Percentiles rank a stretch among this genome's conserved stretches.
Conservation (phyloP, 208 protist species). For the Trypanosoma scelopori region DNA sequence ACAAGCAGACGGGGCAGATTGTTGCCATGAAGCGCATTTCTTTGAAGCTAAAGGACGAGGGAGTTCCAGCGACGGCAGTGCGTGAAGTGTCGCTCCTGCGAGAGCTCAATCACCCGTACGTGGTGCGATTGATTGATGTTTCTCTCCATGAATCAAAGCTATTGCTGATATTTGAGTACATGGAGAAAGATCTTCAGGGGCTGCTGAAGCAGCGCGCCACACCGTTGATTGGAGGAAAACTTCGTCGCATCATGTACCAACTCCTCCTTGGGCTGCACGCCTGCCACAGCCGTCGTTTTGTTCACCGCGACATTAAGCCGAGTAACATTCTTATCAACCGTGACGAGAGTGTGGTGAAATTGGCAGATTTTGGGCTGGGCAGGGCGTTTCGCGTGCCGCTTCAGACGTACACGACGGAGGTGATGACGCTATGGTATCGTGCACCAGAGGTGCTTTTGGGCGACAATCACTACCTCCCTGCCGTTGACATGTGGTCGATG, state of each 20-base stretch:
- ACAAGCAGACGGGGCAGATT: constrained; percentile 56
- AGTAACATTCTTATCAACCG: constrained; percentile 86
- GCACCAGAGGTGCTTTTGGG: constrained; percentile 94
- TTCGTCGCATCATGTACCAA: constrained; percentile 81
- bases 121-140: constrained; percentile 94
- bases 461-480: constrained; percentile 75
- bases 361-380: constrained; percentile 92
- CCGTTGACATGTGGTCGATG: constrained; percentile 94
- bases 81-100: constrained; percentile 92
- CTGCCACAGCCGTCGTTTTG: constrained; percentile 84
- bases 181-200: constrained; percentile 96
- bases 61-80: constrained; percentile 90
- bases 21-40: constrained; percentile 87
- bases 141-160: constrained; percentile 92
- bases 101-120: constrained; percentile 89
- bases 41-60: constrained; percentile 78
- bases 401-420: constrained; percentile 88
- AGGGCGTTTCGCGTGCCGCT: constrained; percentile 80
- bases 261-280: constrained; percentile 76
- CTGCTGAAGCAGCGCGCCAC: constrained; percentile 83
- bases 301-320: constrained; percentile 92
- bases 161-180: constrained; percentile 97
- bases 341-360: constrained; percentile 76
- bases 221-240: constrained; percentile 51
- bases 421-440: constrained; percentile 95